Conservation (phyloP, 73 alveolate genomes). For the Uronychia setigera region DNA sequence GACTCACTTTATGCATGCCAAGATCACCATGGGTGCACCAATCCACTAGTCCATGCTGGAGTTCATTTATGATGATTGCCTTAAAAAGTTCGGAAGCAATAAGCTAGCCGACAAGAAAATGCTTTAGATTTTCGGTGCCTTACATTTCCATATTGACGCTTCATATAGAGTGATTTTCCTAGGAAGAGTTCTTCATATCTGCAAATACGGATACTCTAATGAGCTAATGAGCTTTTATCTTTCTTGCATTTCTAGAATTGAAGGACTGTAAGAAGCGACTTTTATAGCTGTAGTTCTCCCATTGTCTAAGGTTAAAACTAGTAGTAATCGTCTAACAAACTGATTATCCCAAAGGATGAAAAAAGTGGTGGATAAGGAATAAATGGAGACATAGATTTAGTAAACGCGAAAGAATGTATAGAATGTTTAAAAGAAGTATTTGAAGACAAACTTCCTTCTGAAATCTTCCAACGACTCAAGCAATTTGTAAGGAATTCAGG, state of each 20-base stretch:
- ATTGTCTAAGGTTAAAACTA: not conserved
- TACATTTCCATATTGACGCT: conserved; percentile 35
- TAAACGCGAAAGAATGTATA: conserved; percentile 6
- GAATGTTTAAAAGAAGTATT: conserved; percentile 23
- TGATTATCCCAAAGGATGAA: not conserved
- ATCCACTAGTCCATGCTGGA: conserved; percentile 13
- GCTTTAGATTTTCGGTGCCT: conserved; percentile 27
- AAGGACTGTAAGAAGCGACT: conserved; percentile 26
- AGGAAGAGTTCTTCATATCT: conserved; percentile 19
- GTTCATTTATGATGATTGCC: conserved; percentile 45
- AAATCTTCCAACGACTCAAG: conserved; percentile 11
- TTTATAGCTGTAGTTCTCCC: not conserved
- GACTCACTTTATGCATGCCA: not conserved
- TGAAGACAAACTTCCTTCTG: conserved; percentile 35
- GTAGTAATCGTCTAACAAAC: too few species aligned
- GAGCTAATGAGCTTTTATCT: conserved; percentile 41
- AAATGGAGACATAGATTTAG: conserved; percentile 20
- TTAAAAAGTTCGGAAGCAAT: conserved; percentile 34
- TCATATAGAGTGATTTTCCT: conserved; percentile 21
- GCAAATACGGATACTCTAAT: conserved; percentile 34
- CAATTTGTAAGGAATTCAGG: not conserved
- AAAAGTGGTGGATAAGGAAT: conserved; percentile 5
- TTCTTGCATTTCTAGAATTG: conserved; percentile 16
- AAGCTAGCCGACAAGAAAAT: conserved; percentile 46
- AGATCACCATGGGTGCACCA: not conserved